A percentile compares a stretch with the other conserved stretches of the same genome.
Evolutionary conservation across 441 rosid genomes (phyloP).

Genomic region (Biscutella auriculata): DNA sequence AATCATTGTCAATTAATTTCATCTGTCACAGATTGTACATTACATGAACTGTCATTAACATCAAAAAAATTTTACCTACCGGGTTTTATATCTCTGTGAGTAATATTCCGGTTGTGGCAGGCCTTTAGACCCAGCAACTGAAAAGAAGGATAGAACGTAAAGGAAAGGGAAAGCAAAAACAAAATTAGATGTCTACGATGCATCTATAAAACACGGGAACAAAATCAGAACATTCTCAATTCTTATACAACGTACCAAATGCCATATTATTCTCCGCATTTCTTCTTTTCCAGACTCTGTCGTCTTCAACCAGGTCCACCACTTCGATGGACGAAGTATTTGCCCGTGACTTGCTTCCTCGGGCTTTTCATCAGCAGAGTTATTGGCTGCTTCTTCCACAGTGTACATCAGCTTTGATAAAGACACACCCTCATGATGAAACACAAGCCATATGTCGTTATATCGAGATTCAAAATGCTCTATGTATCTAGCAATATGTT

Average conservation of each 20-base stretch:
- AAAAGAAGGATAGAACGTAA: background rate
- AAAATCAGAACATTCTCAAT: constrained; percentile 3
- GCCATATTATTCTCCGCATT: constrained; percentile 77
- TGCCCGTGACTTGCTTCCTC: constrained; percentile 47
- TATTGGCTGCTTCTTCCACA: constrained; percentile 47
- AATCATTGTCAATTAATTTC: constrained; percentile 14
- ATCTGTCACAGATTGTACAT: background rate
- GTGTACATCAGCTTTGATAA: constrained; percentile 82
- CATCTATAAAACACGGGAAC: constrained; percentile 1
- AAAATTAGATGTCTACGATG: background rate
- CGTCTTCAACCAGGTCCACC: constrained; percentile 98
- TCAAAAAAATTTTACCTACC: constrained; percentile 42
- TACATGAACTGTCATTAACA: constrained; percentile 5
- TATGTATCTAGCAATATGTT: constrained; percentile 85
- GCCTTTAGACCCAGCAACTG: constrained; percentile 85
- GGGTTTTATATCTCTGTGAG: constrained; percentile 95
- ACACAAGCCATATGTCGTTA: constrained; percentile 93
- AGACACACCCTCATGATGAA: constrained; percentile 77
- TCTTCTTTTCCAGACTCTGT: constrained; percentile 79
- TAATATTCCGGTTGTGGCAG: constrained; percentile 91
- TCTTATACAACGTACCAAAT: constrained; percentile 41
- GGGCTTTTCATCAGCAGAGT: constrained; percentile 30
- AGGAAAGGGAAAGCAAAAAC: background rate
- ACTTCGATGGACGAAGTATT: constrained; percentile 74
- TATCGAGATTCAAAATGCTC: constrained; percentile 87